A percentile compares a stretch with the other conserved stretches of the same genome.
phyloP scores from a whole-genome alignment of 176 grass and related monocot species.

The Neostapfia colusana region DNA sequence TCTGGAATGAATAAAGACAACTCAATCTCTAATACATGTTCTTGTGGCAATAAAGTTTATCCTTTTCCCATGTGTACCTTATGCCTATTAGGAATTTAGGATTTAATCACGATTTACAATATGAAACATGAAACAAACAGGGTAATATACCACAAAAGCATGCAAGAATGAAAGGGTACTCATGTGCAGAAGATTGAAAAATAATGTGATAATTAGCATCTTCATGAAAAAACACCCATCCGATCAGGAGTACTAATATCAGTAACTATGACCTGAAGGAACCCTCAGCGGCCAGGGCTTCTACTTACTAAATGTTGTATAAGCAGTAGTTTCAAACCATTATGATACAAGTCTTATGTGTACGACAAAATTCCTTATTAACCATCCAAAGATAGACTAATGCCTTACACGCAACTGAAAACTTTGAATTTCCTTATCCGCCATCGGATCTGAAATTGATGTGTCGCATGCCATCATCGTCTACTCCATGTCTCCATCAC shows the following conservation, averaged over 20 bases:
- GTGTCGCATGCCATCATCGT: no score
- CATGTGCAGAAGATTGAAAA: constrained; percentile 10
- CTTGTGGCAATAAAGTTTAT: background rate
- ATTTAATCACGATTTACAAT: background rate
- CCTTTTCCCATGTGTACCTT: background rate
- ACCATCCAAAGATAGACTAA: no score
- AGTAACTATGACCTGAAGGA: background rate
- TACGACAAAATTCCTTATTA: background rate
- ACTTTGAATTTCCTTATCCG: no score
- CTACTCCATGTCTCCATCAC: no score
- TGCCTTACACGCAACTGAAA: no score
- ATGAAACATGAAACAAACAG: background rate
- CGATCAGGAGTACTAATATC: constrained; percentile 3
- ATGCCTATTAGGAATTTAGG: constrained; percentile 16
- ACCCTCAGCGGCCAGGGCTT: background rate
- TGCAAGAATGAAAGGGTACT: background rate
- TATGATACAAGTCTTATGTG: background rate
- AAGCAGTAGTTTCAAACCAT: constrained; percentile 6
- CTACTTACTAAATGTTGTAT: constrained; percentile 10
- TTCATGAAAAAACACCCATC: constrained; percentile 1
- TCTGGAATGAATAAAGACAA: background rate
- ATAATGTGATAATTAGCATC: background rate
- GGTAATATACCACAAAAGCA: background rate
- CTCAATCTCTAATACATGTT: constrained; percentile 17
- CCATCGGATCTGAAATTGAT: no score